A percentile compares a stretch with the other conserved stretches of the same genome.
Evolutionary conservation across 1,284 basidiomycete genomes (phyloP).

Genomic region (Sparassis latifolia): DNA sequence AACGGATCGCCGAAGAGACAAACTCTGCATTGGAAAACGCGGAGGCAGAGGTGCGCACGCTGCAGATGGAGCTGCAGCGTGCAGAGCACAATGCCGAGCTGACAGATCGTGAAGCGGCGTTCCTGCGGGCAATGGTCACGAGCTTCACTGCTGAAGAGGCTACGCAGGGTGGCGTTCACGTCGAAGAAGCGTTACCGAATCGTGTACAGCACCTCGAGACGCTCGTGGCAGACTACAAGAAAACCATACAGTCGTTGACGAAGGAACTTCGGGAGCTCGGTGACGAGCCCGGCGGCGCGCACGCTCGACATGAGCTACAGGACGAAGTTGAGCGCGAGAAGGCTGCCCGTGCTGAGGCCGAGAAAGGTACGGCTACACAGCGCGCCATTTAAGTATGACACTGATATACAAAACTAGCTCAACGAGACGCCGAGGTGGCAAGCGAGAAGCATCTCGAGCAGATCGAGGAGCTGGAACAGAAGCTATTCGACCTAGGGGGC

Average conservation of each 20-base stretch:
- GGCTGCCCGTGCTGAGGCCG: constrained; percentile 29
- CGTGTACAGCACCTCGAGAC: constrained; percentile 53
- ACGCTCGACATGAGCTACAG: constrained; percentile 32
- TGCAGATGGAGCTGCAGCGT: constrained; percentile 38
- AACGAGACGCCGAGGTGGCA: constrained; percentile 33
- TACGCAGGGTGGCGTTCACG: constrained; percentile 19
- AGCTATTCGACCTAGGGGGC: constrained; percentile 66
- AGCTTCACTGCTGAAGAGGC: constrained; percentile 55
- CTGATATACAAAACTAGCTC: constrained; percentile 26
- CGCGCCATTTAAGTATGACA: neutral
- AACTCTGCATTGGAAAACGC: constrained; percentile 29
- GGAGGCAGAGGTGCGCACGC: constrained; percentile 28
- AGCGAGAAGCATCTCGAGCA: constrained; percentile 37
- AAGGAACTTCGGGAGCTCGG: constrained; percentile 37
- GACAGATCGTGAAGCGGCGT: constrained; percentile 54
- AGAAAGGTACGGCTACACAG: constrained; percentile 36
- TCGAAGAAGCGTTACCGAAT: constrained; percentile 32
- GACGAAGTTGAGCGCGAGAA: constrained; percentile 37
- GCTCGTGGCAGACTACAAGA: constrained; percentile 50
- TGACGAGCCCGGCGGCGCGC: constrained; percentile 25
- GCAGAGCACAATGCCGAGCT: constrained; percentile 41
- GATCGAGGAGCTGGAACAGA: constrained; percentile 62
- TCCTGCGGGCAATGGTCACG: constrained; percentile 56
- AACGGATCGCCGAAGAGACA: constrained; percentile 30
- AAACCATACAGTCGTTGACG: constrained; percentile 36